Evolutionary conservation across 768 basidiomycete species (phyloP).

Genomic region (Podaxis rugospora): DNA sequence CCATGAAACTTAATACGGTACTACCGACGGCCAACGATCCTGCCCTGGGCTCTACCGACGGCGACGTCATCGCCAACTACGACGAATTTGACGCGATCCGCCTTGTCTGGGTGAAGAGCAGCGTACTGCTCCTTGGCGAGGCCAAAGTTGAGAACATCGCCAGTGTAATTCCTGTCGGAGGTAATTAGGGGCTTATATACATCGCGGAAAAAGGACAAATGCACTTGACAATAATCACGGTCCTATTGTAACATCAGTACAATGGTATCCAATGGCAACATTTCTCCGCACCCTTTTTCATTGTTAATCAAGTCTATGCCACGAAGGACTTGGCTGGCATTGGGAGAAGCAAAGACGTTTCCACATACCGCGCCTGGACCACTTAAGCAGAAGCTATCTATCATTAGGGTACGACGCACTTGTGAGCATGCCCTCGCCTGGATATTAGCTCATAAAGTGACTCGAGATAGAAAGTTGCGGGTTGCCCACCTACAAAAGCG

Average conservation of each 20-base stretch:
- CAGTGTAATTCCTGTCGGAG: constrained; percentile 71
- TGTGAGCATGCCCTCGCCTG: constrained; percentile 75
- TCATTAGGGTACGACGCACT: constrained; percentile 33
- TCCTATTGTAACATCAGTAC: constrained; percentile 35
- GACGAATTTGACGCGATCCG: constrained; percentile 67
- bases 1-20: constrained; percentile 1
- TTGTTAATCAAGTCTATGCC: constrained; percentile 76
- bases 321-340: constrained; percentile 75
- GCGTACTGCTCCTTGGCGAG: constrained; percentile 84
- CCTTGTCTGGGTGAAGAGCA: constrained; percentile 61
- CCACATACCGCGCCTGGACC: constrained; percentile 72
- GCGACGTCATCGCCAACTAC: constrained; percentile 90
- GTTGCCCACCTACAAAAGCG: constrained; percentile 75
- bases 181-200: not conserved
- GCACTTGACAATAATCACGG: constrained; percentile 81
- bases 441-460: not conserved
- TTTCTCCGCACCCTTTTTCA: constrained; percentile 54
- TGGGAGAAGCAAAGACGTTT: constrained; percentile 88
- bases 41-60: constrained; percentile 76
- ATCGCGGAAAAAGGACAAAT: constrained; percentile 10
- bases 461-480: not conserved
- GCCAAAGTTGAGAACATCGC: constrained; percentile 89
- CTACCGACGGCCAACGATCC: constrained; percentile 79
- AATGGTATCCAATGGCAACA: not conserved
- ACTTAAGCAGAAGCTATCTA: not conserved